A percentile compares a stretch with the other conserved stretches of the same genome.
Conservation (phyloP, 345 rosid species). For the Eucalyptus albens region DNA sequence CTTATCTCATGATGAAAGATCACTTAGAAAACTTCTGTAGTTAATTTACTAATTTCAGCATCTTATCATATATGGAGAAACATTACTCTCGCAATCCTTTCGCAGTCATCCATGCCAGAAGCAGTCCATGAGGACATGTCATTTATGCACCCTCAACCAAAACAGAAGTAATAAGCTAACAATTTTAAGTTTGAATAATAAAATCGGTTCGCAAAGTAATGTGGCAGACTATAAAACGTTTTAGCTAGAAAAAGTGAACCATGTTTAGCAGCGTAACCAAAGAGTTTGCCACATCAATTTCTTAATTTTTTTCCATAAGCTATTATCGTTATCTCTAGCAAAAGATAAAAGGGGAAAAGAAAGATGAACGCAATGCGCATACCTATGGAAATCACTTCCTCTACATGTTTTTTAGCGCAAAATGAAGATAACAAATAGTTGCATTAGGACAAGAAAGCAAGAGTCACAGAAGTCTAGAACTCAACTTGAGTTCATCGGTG, state of each 20-base stretch:
- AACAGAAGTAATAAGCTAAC: neutral
- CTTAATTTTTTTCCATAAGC: neutral
- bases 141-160: neutral
- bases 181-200: neutral
- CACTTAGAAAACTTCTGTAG: neutral
- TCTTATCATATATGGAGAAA: neutral
- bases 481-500: neutral
- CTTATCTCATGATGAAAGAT: neutral
- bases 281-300: neutral
- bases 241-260: neutral
- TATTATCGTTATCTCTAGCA: neutral
- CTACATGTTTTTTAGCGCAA: neutral
- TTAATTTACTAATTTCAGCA: neutral
- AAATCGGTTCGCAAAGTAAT: neutral
- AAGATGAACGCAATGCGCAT: neutral
- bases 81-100: neutral
- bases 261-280: neutral
- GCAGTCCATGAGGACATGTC: neutral
- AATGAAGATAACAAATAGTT: neutral
- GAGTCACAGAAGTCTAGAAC: neutral
- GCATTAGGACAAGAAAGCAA: neutral
- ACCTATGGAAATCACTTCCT: neutral
- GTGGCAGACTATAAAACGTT: neutral
- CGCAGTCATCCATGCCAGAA: neutral
- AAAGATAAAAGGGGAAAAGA: neutral